Conservation (phyloP, 177 flowering plant species). For the Vitis hybrid region DNA sequence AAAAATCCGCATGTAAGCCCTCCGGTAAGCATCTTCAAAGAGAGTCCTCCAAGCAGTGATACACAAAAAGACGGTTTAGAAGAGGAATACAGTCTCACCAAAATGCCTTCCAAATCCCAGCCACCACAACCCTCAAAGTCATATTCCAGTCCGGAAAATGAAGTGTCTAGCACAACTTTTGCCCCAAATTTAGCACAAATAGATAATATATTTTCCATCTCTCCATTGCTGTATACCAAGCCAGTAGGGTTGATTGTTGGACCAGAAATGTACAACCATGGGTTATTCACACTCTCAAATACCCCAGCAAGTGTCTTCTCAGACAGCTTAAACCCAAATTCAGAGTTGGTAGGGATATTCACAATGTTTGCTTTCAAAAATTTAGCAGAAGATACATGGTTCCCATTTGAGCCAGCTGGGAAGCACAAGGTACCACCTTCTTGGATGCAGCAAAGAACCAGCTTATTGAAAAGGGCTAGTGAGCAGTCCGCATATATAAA, state of each 20-base stretch:
- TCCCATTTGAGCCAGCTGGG: conserved; percentile 83
- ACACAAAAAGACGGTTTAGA: conserved; percentile 47
- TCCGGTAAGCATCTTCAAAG: conserved; percentile 72
- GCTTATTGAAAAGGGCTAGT: conserved; percentile 74
- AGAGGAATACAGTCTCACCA: conserved; percentile 41
- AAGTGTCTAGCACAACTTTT: conserved; percentile 78
- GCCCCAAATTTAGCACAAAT: conserved; percentile 78
- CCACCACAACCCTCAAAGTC: conserved; percentile 39
- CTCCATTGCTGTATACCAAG: conserved; percentile 63
- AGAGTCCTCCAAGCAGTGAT: conserved; percentile 75
- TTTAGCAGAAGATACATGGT: conserved; percentile 76
- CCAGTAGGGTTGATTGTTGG: conserved; percentile 93
- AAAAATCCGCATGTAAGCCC: conserved; percentile 79
- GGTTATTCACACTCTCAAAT: conserved; percentile 54
- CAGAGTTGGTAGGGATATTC: conserved; percentile 52
- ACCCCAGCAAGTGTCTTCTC: conserved; percentile 41
- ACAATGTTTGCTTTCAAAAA: conserved; percentile 69
- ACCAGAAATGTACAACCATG: conserved; percentile 89
- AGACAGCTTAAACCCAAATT: conserved; percentile 74
- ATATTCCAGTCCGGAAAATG: conserved; percentile 85
- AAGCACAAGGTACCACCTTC: conserved; percentile 90
- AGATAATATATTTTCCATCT: conserved; percentile 58
- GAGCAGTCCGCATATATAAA: conserved; percentile 71
- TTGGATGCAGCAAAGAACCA: conserved; percentile 80
- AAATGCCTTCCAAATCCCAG: conserved; percentile 65